These are phyloP conservation scores for Diutina rugosa DNA, from an alignment of 1,139 yeast species.

Conservation along the genomic window DNA sequence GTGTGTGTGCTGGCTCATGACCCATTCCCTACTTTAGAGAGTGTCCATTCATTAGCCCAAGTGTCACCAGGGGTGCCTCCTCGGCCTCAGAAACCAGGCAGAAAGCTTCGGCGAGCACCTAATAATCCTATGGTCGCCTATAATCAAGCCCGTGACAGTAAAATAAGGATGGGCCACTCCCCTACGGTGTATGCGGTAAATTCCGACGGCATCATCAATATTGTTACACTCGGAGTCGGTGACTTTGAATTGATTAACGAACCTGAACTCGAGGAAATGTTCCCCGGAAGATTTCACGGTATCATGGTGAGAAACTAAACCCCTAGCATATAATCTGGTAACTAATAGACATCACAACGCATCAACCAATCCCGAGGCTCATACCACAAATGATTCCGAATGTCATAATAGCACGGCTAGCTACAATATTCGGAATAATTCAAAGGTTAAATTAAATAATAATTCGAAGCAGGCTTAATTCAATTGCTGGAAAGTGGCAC, in stretches of 20 bases:
- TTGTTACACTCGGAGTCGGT: neutral
- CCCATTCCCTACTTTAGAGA: constrained; percentile 37
- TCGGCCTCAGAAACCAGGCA: neutral
- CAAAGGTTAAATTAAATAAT: too few relatives aligned
- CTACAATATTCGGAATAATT: too few relatives aligned
- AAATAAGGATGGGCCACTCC: neutral
- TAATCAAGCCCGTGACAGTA: neutral
- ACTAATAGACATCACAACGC: too few relatives aligned
- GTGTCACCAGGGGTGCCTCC: constrained; percentile 1
- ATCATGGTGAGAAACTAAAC: neutral
- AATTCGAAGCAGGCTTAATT: too few relatives aligned
- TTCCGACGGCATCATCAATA: neutral
- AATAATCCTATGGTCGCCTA: neutral
- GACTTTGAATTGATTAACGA: neutral
- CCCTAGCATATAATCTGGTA: too few relatives aligned
- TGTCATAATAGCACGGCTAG: too few relatives aligned
- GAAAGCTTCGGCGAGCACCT: neutral
- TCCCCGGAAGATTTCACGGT: neutral
- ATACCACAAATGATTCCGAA: too few relatives aligned
- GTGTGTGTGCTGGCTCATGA: constrained; percentile 31
- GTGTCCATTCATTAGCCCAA: neutral
- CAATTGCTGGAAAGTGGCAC: too few relatives aligned
- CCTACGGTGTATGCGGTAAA: constrained; percentile 1
- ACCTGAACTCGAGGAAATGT: neutral
- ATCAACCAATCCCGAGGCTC: too few relatives aligned